Evolutionary conservation across 148 eudicot genomes (phyloP).

Genomic region (Silene latifolia): DNA sequence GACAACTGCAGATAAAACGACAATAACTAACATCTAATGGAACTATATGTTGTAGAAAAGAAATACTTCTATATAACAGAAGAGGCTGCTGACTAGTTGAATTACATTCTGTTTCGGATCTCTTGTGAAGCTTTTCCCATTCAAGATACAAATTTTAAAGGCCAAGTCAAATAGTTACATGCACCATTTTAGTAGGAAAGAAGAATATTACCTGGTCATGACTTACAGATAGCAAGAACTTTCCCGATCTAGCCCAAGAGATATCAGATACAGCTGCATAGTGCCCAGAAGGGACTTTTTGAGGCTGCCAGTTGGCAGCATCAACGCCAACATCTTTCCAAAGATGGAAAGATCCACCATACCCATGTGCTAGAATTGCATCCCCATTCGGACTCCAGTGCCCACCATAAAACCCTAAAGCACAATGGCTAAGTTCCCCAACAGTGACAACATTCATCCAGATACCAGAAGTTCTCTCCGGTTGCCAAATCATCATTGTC

Average conservation of each 20-base stretch:
- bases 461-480: conserved; percentile 86
- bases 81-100: background rate
- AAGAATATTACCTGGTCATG: conserved; percentile 77
- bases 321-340: conserved; percentile 79
- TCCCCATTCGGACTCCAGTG: conserved; percentile 80
- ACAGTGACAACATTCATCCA: conserved; percentile 98
- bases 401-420: conserved; percentile 96
- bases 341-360: conserved; percentile 95
- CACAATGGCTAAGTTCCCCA: conserved; percentile 95
- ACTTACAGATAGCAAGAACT: conserved; percentile 79
- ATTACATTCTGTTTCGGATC: background rate
- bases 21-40: background rate
- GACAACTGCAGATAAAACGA: background rate
- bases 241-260: conserved; percentile 76
- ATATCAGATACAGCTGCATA: conserved; percentile 74
- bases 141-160: background rate
- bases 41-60: background rate
- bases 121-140: background rate
- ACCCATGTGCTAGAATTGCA: conserved; percentile 93
- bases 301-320: conserved; percentile 82
- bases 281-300: conserved; percentile 91
- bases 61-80: background rate
- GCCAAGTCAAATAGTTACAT: background rate
- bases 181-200: background rate
- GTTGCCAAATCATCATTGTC: conserved; percentile 99